Evolutionary conservation across 2,329 filamentous ascomycete genomes (phyloP), one percentile per base, ranked within the genome.

Genomic region (Colletotrichum limetticola): DNA sequence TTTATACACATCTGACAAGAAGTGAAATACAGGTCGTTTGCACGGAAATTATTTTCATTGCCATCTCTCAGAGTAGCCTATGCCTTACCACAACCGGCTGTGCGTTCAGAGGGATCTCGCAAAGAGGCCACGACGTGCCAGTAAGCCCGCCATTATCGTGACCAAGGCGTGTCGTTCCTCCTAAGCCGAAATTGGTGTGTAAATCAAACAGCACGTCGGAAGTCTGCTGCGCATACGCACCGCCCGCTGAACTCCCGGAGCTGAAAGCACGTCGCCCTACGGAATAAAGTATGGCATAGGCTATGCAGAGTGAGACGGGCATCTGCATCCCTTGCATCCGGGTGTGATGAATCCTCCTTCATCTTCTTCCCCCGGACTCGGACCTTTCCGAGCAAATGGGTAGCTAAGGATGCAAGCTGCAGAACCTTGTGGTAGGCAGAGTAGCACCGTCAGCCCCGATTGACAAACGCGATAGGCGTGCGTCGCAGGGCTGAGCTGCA

Each of bases 401-500:
- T 19, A 53, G 56, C 49, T 56, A 11, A 6, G 63, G 26, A 5
- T 30, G 5, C 26, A 49, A 24, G 42, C n/a, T 35, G 14, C 28
- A 64, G 42, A 22, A n/a, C 19, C 42, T 49, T 9, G 19, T n/a
- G 42, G 46, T 37, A 26, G 14, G 35, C 28, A 19, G 22, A 4
- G 52, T 32, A 52, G 28, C 53, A 42, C 14, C 49, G 32, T 26
- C 53, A 53, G 61, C 61, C 24, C 53, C 11, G 6, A 12, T 5
- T 26, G 52, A 53, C 53, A 65, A 53, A 55, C 42, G 55, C 19
- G 46, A 46, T 22, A 58, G 22, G 53, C 24, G n/a, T 49, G 63
- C 53, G 26, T 66, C 24, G 55, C 62, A 24, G 55, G 62, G 67
- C 67, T 55, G 28, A 66, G 53, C 37, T 70, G 53, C 63, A 46